A percentile compares a stretch with the other conserved stretches of the same genome.
Evolutionary conservation across 257 asterid species (phyloP).

Genomic region (Paulownia fortunei): DNA sequence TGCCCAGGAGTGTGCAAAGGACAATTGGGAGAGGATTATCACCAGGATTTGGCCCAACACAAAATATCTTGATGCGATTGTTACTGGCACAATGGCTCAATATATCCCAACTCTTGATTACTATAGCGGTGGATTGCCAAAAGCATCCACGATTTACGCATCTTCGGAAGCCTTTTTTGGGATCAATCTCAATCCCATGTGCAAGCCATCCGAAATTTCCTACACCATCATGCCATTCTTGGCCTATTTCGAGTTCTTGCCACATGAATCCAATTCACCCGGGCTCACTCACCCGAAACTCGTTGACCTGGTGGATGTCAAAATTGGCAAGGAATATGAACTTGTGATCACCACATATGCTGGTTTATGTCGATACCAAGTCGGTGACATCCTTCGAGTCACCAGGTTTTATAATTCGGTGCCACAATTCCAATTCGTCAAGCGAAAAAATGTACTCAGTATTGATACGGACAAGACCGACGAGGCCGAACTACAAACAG

Average conservation of each 20-base stretch:
- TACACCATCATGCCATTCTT: constrained; percentile 50
- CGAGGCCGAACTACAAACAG: constrained; percentile 47
- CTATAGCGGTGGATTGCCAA: constrained; percentile 43
- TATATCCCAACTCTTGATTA: constrained; percentile 43
- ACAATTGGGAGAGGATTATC: constrained; percentile 43
- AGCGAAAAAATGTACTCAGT: constrained; percentile 42
- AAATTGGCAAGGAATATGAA: constrained; percentile 52
- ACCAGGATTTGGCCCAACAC: constrained; percentile 48
- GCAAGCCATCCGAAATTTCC: constrained; percentile 36
- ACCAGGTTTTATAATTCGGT: constrained; percentile 45
- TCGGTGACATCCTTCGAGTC: constrained; percentile 50
- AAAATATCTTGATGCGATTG: too few relatives aligned
- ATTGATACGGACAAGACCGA: constrained; percentile 47
- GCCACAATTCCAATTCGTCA: constrained; percentile 41
- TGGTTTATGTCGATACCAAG: constrained; percentile 45
- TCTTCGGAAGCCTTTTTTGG: constrained; percentile 45
- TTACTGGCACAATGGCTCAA: constrained; percentile 47
- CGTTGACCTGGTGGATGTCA: constrained; percentile 39
- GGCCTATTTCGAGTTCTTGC: constrained; percentile 50
- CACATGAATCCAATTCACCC: constrained; percentile 1
- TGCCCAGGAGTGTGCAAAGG: constrained; percentile 22
- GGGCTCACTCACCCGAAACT: neutral
- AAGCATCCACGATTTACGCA: constrained; percentile 32
- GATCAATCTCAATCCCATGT: constrained; percentile 45
- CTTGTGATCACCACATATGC: constrained; percentile 47